Base-by-base conservation (phyloP, 805 yeast genomes). In the Vanderwaltozyma verrucispora region DNA sequence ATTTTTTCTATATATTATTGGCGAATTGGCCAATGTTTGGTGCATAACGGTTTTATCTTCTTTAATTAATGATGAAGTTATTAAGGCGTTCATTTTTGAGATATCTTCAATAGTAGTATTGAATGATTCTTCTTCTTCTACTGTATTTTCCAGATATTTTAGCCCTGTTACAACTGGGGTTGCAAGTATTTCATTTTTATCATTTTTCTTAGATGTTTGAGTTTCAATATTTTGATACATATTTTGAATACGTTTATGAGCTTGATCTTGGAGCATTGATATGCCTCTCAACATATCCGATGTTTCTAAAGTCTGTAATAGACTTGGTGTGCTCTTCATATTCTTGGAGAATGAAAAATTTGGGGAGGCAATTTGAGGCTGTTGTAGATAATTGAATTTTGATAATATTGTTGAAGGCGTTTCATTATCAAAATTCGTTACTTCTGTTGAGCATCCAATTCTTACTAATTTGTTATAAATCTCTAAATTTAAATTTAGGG, bases 371-470 rank as follows among this genome's bases (percentile, higher is more conserved):
- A 21, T 31, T 8, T 15, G 23, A 2, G 37, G 24, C 4, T 6
- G 23, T 21, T 23, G 21, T 7, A 18, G 5, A 4, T 47, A 31
- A 25, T 51, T 52, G 37, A 47, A 49, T 26, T 47, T 51, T 2
- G 54, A 45, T 29, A 59, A 41, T 11, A 59, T 51, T 1, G 51
- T 39, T 10, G 56, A 42, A 3, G 60, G 58, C 1, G 60, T 51
- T 37, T 60, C 59, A 36, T 48, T 46, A 28, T 53, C 52, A n/a
- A 44, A 37, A 39, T 60, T 59, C 3, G 48, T 33, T n/a, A 56
- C 45, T 30, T 48, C 53, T 40, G 54, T 48, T 2, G 55, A 48
- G 12, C 60, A 52, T 5, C 64, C 64, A 21, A 60, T 29, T n/a
- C 52, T 46, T 30, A 52, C 45, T 12, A 60, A 38, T 35, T 50